Percentiles rank a stretch among this genome's conserved stretches.
These are phyloP conservation scores for Xylaria hypoxylon DNA, from an alignment of 2,329 filamentous ascomycete species.

Conservation along the genomic window DNA sequence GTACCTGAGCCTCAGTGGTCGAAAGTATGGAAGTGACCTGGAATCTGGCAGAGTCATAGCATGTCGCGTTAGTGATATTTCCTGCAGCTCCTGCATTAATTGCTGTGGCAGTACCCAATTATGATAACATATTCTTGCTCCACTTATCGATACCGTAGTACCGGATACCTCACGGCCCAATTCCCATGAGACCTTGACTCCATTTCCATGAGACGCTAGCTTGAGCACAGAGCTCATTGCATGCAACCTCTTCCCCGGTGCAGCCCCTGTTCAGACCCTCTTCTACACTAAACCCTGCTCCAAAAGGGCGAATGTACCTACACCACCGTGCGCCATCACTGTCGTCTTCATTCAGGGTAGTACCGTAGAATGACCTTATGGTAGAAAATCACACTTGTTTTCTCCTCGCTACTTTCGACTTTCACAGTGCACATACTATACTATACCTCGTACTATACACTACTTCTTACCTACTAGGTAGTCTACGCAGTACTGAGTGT, in stretches of 20 bases:
- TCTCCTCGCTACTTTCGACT: too few species aligned
- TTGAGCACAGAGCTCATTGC: slow-evolving; percentile 30
- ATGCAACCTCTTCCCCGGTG: slow-evolving; percentile 33
- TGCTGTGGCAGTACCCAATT: slow-evolving; percentile 18
- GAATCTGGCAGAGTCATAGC: background rate
- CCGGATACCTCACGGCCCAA: slow-evolving; percentile 10
- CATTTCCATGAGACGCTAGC: slow-evolving; percentile 31
- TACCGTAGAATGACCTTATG: too few species aligned
- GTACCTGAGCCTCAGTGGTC: slow-evolving; percentile 19
- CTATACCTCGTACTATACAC: too few species aligned
- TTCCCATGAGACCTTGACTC: slow-evolving; percentile 13
- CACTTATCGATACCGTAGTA: slow-evolving; percentile 10
- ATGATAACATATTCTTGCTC: slow-evolving; percentile 3
- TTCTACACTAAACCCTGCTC: background rate
- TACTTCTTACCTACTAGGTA: too few species aligned
- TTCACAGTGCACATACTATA: too few species aligned
- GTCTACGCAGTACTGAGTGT: too few species aligned
- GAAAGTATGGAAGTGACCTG: slow-evolving; percentile 7
- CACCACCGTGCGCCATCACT: background rate
- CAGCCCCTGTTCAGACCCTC: slow-evolving; percentile 5
- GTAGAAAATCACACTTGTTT: too few species aligned
- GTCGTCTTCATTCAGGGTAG: background rate
- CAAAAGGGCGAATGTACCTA: background rate
- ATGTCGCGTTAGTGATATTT: slow-evolving; percentile 20
- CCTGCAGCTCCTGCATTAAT: slow-evolving; percentile 23